phyloP scores from a whole-genome alignment of 129 eudicot genomes.

The Saussurea involucrata region DNA sequence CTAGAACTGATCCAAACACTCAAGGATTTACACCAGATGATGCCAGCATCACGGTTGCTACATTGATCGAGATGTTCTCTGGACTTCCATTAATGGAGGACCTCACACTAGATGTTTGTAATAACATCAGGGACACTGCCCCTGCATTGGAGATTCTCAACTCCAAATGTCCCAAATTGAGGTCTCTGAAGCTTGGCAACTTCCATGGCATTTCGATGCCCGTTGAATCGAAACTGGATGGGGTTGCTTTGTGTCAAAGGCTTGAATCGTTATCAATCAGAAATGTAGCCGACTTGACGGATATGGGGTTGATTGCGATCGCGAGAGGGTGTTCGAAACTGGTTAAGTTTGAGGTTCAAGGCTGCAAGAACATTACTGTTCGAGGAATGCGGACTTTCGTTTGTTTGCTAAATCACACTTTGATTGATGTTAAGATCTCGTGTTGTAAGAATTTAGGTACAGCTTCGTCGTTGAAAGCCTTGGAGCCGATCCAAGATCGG shows the following conservation, averaged over 20 bases:
- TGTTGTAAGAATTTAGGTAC: slow-evolving; percentile 82
- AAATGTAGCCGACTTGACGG: slow-evolving; percentile 72
- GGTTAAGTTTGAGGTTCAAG: slow-evolving; percentile 65
- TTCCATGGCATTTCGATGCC: slow-evolving; percentile 84
- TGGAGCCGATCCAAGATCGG: slow-evolving; percentile 70
- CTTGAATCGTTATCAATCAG: slow-evolving; percentile 69
- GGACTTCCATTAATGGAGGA: slow-evolving; percentile 77
- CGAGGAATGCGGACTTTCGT: slow-evolving; percentile 79
- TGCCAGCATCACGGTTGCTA: slow-evolving; percentile 38
- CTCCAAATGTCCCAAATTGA: slow-evolving; percentile 60
- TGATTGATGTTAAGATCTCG: slow-evolving; percentile 73
- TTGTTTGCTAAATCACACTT: slow-evolving; percentile 46
- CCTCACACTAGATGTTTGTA: slow-evolving; percentile 57
- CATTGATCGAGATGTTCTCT: slow-evolving; percentile 61
- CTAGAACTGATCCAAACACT: slow-evolving; percentile 34
- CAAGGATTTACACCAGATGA: slow-evolving; percentile 50
- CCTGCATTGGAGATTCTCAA: slow-evolving; percentile 64
- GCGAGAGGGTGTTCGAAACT: slow-evolving; percentile 80
- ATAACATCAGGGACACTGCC: slow-evolving; percentile 65
- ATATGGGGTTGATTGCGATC: slow-evolving; percentile 83
- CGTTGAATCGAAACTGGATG: slow-evolving; percentile 64
- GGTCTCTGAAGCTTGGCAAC: slow-evolving; percentile 56
- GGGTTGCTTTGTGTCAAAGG: slow-evolving; percentile 73
- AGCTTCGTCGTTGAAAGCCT: slow-evolving; percentile 47
- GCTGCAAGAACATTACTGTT: slow-evolving; percentile 70